Conservation (phyloP, 1,284 basidiomycete genomes). For the Cryptococcus amylolentus region DNA sequence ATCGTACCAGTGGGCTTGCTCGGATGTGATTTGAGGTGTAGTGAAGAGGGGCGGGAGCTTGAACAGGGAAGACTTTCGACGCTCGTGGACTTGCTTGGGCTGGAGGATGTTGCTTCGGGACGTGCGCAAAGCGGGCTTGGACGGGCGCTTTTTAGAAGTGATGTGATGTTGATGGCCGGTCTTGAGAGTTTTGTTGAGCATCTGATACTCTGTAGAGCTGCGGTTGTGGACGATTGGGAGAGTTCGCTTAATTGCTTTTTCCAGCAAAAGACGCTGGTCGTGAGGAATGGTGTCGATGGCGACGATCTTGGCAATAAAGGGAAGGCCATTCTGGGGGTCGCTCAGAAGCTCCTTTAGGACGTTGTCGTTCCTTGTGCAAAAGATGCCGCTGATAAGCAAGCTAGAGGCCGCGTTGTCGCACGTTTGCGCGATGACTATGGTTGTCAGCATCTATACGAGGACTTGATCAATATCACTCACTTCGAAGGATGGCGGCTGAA, state of each 20-base stretch:
- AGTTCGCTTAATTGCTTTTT: constrained; percentile 82
- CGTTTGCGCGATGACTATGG: constrained; percentile 75
- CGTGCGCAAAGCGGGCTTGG: background rate
- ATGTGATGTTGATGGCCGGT: constrained; percentile 41
- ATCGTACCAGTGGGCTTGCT: background rate
- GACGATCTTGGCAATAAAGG: constrained; percentile 88
- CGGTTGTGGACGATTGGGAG: constrained; percentile 82
- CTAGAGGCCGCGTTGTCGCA: constrained; percentile 75
- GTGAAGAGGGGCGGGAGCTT: background rate
- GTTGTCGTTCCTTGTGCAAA: constrained; percentile 77
- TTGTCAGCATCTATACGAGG: background rate
- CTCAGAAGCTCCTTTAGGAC: constrained; percentile 88
- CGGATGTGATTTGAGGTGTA: too few species aligned
- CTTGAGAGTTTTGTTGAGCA: constrained; percentile 88
- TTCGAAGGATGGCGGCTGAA: constrained; percentile 84
- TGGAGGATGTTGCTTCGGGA: too few species aligned
- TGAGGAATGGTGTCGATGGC: constrained; percentile 77
- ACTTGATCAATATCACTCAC: constrained; percentile 19
- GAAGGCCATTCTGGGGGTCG: constrained; percentile 94
- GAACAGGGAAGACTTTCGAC: background rate
- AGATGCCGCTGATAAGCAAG: constrained; percentile 71
- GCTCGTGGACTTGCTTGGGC: background rate
- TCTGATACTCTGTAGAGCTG: constrained; percentile 82
- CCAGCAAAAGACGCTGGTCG: constrained; percentile 62
- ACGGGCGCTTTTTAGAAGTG: background rate